phyloP scores from a whole-genome alignment of 768 basidiomycete genomes.

The Coprinellus micaceus region DNA sequence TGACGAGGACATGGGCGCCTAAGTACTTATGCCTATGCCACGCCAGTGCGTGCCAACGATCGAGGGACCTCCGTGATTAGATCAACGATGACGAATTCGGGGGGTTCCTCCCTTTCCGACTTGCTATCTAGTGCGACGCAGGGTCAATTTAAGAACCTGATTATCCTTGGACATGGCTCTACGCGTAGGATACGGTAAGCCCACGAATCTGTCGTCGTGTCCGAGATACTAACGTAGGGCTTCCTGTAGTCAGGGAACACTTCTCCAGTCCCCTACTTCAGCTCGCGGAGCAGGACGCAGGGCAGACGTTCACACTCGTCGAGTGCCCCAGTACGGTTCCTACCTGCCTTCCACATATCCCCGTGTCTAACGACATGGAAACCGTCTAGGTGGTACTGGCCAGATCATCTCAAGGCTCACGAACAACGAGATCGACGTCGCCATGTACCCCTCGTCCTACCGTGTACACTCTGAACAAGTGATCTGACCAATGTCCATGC shows the following conservation, averaged over 20 bases:
- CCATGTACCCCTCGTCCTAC: slow-evolving; percentile 47
- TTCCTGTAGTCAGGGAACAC: slow-evolving; percentile 75
- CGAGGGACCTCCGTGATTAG: too few species aligned
- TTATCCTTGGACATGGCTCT: neutral
- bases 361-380: slow-evolving; percentile 8
- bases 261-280: slow-evolving; percentile 92
- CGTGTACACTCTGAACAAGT: neutral
- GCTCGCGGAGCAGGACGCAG: slow-evolving; percentile 65
- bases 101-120: too few species aligned
- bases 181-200: neutral
- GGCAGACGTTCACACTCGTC: slow-evolving; percentile 73
- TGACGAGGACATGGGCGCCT: too few species aligned
- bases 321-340: slow-evolving; percentile 76
- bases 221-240: too few species aligned
- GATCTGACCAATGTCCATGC: neutral
- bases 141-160: too few species aligned
- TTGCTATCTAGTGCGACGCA: too few species aligned
- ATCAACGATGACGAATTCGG: too few species aligned
- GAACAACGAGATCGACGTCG: slow-evolving; percentile 76
- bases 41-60: neutral
- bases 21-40: too few species aligned
- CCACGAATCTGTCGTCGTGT: neutral
- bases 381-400: slow-evolving; percentile 69
- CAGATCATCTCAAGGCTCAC: slow-evolving; percentile 75
- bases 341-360: slow-evolving; percentile 9